Base-by-base conservation (phyloP, 148 eudicot species). In the Rhododendron williamsianum region DNA sequence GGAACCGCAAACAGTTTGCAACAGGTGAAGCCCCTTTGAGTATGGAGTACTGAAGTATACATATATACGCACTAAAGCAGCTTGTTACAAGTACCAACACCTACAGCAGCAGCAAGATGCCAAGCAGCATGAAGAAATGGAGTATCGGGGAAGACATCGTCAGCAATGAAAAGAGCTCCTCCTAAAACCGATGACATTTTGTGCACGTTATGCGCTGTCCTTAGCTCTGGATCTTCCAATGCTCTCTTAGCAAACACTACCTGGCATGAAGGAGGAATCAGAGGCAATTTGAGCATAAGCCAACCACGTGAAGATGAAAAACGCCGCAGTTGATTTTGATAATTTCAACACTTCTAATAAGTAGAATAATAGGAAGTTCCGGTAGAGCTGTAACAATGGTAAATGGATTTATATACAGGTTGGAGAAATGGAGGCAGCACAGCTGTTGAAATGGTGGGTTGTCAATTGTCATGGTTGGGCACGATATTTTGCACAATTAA, bases 71-170 rank as follows among this genome's bases (percentile, higher is more conserved):
- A 90, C 90, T 92, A 89, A 6, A 96, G 96, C 87, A 96, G 98
- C 93, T 91, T 95, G 89, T 95, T 94, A 86, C 99, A 96, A 83
- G 99, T 92, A 84, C 96, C 89, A 86, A 93, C 98, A 58, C 98
- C 94, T 63, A 95, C 82, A 86, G 98, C 99, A 45, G 99, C 99
- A 86, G 99, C 99, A 84, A 96, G 95, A 89, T 96, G 99, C 99
- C 99, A 96, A 76, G 92, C 99, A 73, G 98, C 98, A 90, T 96
- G 99, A 82, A 96, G 87, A 85, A 84, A 96, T 46, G 99, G 98
- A 49, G 95, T 95, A 60, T 92, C 71, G 11, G 98, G 96, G 86
- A 93, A 93, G 12, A 92, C 87, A 87, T 95, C 98, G 82, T 96
- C 99, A 11, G 98, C 99, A 12, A 95, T 90, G 84, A 96, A 96